Evolutionary conservation across 805 yeast genomes (phyloP).

Genomic region (Candida manassasensis): DNA sequence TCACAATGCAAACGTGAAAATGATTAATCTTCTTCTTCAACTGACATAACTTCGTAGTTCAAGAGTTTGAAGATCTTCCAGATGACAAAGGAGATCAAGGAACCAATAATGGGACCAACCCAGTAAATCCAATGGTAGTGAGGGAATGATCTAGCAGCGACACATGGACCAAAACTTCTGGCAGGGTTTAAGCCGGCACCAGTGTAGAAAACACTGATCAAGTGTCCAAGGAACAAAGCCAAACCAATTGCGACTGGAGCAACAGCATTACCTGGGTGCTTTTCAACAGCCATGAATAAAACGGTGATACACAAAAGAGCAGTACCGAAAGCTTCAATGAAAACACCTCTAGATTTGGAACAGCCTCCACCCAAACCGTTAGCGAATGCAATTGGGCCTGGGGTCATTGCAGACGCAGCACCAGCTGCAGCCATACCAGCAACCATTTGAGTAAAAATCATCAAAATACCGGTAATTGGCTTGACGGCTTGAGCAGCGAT

Average conservation of each 20-base stretch:
- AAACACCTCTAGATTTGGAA: slow-evolving; percentile 70
- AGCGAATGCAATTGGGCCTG: slow-evolving; percentile 69
- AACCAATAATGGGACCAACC: slow-evolving; percentile 81
- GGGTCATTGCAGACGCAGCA: slow-evolving; percentile 80
- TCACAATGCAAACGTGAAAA: too few species aligned
- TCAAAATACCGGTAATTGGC: slow-evolving; percentile 62
- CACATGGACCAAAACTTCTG: slow-evolving; percentile 78
- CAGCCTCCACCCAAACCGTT: slow-evolving; percentile 69
- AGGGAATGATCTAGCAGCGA: slow-evolving; percentile 72
- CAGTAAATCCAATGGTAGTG: slow-evolving; percentile 87
- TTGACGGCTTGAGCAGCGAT: slow-evolving; percentile 70
- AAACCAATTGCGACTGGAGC: slow-evolving; percentile 85
- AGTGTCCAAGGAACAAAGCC: slow-evolving; percentile 75
- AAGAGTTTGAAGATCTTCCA: slow-evolving; percentile 64
- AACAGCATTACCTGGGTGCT: slow-evolving; percentile 61
- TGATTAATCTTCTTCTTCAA: slow-evolving; percentile 1
- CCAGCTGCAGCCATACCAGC: slow-evolving; percentile 94
- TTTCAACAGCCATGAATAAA: slow-evolving; percentile 78
- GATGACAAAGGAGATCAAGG: slow-evolving; percentile 58
- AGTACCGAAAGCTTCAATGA: slow-evolving; percentile 80
- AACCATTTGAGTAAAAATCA: slow-evolving; percentile 64
- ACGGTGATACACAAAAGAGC: slow-evolving; percentile 71
- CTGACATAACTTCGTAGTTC: slow-evolving; percentile 54
- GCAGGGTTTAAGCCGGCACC: slow-evolving; percentile 95
- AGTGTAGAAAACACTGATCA: slow-evolving; percentile 75